Evolutionary conservation across 225 moss, liverwort and hornwort species (phyloP), one percentile per base, ranked within the genome.

Genomic region (Polytrichum formosum): DNA sequence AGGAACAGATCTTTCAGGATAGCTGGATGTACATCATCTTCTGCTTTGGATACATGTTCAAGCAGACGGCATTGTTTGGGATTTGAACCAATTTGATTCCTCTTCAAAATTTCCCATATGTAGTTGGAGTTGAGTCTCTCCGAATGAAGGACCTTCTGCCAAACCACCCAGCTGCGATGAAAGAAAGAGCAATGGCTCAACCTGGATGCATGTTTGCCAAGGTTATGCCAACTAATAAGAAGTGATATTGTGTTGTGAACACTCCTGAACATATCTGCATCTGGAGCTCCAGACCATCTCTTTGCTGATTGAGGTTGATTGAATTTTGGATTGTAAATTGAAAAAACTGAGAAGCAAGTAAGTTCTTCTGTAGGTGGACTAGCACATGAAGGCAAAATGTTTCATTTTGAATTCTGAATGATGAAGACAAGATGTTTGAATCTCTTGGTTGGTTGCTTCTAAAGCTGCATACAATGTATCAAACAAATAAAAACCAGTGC

Each of bases 1-100:
- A 37, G 67, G 27, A 23, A 62, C 37, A 26, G 53, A 53, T 56
- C 68, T 75, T 76, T 59, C 61, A 35, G 72, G 68, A 67, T 76
- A 67, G 70, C 67, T 76, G 65, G 76, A 66, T 79, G 58, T 54
- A 56, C 76, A 67, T 81, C 63, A 60, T 54, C 68, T 76, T 76
- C 74, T 69, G 66, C 56, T 81, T 78, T 70, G 55, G 67, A 37
- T 76, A 78, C 70, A 64, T 29, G 62, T 66, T 56, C 68, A 67
- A 66, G 19, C 55, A 74, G 76, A 70, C 76, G 66, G 68, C 53
- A 25, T 79, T 73, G 75, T 74, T 54, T 64, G 75, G 63, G 72
- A 68, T 21, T 76, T 65, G 62, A 69, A 66, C 68, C 76, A 68
- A 53, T 64, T 30, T 59, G 67, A 56, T 70, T 66, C 78, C 76